Conservation (phyloP, 768 basidiomycete species). For the Boletus huronensis region DNA sequence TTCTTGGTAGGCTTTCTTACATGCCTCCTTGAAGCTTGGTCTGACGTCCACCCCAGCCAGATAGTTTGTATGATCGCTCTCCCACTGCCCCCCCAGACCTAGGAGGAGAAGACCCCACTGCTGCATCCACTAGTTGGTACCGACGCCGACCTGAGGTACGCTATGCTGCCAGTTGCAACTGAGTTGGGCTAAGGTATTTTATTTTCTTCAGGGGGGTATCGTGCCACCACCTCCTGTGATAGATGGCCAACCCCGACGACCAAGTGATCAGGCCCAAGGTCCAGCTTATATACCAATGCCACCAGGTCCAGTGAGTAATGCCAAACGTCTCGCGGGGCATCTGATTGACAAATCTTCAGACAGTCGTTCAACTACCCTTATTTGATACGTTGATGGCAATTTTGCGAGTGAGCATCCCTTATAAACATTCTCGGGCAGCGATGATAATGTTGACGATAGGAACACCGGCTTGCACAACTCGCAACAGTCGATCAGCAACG, state of each 20-base stretch:
- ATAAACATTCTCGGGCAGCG: background rate
- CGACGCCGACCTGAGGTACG: conserved; percentile 17
- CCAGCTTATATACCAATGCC: conserved; percentile 46
- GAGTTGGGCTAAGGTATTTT: background rate
- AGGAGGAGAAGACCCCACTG: conserved; percentile 15
- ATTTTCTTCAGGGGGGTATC: conserved; percentile 14
- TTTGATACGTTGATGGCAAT: conserved; percentile 71
- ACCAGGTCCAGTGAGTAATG: conserved; percentile 47
- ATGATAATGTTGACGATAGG: conserved; percentile 39
- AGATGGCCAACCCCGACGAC: conserved; percentile 15
- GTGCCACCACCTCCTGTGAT: conserved; percentile 28
- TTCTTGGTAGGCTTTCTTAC: conserved; percentile 15
- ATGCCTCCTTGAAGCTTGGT: background rate
- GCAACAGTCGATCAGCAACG: conserved; percentile 78
- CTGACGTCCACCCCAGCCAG: conserved; percentile 19
- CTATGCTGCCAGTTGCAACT: background rate
- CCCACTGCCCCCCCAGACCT: conserved; percentile 23
- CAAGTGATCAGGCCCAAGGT: conserved; percentile 23
- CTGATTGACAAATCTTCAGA: conserved; percentile 35
- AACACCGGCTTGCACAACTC: conserved; percentile 69
- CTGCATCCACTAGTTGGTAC: conserved; percentile 26
- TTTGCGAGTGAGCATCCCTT: conserved; percentile 47
- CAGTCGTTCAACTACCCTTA: conserved; percentile 58
- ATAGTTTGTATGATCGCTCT: conserved; percentile 22
- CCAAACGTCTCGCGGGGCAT: background rate